Evolutionary conservation across 257 asterid genomes (phyloP).

Genomic region (Jaltomata sinuosa): DNA sequence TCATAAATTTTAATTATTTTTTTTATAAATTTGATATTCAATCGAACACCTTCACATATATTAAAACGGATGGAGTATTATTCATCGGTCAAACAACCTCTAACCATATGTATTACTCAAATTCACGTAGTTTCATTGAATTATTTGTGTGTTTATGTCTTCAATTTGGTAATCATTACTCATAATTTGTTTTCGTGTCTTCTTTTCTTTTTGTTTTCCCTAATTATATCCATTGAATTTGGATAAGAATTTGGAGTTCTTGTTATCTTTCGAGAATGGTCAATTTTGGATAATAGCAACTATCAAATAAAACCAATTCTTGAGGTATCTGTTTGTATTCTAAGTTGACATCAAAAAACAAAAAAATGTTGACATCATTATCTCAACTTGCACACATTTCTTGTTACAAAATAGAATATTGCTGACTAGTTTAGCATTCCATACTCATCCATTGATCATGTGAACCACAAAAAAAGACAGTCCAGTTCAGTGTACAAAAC

Average conservation of each 20-base stretch:
- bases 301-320: background rate
- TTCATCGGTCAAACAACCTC: background rate
- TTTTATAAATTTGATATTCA: no score
- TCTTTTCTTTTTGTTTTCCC: background rate
- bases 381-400: background rate
- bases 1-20: no score
- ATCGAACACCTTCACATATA: no score
- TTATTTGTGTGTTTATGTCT: background rate
- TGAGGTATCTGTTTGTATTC: background rate
- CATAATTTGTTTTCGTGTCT: background rate
- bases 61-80: no score
- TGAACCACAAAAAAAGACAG: no score
- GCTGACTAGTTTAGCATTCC: background rate
- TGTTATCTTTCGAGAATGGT: background rate
- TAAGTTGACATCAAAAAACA: background rate
- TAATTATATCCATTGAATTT: background rate
- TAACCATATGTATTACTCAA: background rate
- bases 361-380: background rate
- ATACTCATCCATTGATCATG: background rate
- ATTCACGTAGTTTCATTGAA: background rate
- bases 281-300: background rate
- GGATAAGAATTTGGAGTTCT: background rate
- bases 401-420: background rate
- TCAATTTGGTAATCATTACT: background rate
- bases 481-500: no score